Conservation (phyloP, 371 early-diverging fungal species). For the Sporodiniella umbellata region DNA sequence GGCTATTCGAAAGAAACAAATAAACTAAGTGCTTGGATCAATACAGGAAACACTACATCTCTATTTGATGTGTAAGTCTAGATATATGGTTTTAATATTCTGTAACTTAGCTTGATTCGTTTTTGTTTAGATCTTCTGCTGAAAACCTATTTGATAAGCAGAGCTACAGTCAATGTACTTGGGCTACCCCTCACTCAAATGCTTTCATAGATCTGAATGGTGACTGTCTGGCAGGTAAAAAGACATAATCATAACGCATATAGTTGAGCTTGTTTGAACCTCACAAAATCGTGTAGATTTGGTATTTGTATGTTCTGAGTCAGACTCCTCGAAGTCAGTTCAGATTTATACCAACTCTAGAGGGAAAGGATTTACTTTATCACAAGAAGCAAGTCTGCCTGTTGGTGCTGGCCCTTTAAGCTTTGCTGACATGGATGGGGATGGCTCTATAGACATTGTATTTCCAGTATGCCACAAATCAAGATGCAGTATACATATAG, state of each 20-base stretch:
- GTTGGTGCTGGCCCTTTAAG: conserved; percentile 73
- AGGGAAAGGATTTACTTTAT: conserved; percentile 59
- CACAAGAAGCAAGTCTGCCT: conserved; percentile 60
- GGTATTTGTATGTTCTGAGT: conserved; percentile 73
- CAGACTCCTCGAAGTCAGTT: conserved; percentile 39
- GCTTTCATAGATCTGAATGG: conserved; percentile 91
- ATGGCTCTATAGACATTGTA: conserved; percentile 85
- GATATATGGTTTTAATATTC: not conserved
- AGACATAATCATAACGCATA: not conserved
- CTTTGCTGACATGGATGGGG: conserved; percentile 91
- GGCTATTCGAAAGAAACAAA: conserved; percentile 57
- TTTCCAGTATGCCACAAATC: conserved; percentile 62
- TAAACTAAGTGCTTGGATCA: conserved; percentile 56
- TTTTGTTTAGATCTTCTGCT: conserved; percentile 29
- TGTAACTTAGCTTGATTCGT: not conserved
- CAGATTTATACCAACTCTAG: conserved; percentile 80
- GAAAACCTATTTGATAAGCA: conserved; percentile 17
- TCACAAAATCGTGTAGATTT: conserved; percentile 53
- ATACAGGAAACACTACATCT: conserved; percentile 24
- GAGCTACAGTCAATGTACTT: conserved; percentile 51
- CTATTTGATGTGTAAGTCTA: conserved; percentile 36
- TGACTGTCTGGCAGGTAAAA: conserved; percentile 78
- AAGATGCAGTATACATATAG: conserved; percentile 68
- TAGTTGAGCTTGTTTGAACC: not conserved
- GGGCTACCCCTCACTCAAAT: conserved; percentile 80